phyloP scores from a whole-genome alignment of 129 eudicot genomes.

The Artemisia tridentata region DNA sequence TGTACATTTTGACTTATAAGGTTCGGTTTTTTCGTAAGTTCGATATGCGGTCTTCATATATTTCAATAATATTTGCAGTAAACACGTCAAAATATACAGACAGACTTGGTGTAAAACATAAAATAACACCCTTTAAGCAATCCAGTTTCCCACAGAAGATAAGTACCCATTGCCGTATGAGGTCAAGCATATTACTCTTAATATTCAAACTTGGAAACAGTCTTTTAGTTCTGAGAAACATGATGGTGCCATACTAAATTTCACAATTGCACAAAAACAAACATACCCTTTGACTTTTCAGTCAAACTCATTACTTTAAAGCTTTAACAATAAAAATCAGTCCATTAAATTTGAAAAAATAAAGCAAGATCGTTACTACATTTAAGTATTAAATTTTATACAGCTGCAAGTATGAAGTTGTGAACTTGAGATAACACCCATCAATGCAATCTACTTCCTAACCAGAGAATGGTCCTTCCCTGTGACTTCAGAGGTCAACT shows the following conservation, averaged over 20 bases:
- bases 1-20: too few relatives aligned
- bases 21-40: too few relatives aligned
- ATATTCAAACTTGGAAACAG: background rate
- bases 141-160: background rate
- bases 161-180: background rate
- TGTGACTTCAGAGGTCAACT: slow-evolving; percentile 19
- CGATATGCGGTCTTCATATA: background rate
- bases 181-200: slow-evolving; percentile 11
- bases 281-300: too few relatives aligned
- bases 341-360: too few relatives aligned
- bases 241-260: background rate
- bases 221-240: background rate
- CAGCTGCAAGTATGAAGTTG: background rate
- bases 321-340: too few relatives aligned
- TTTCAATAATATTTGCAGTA: background rate
- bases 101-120: background rate
- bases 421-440: background rate
- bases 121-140: background rate
- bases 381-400: too few relatives aligned
- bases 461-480: background rate
- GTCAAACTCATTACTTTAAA: too few relatives aligned
- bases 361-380: too few relatives aligned
- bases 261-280: background rate
- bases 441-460: slow-evolving; percentile 3
- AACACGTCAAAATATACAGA: background rate